These are phyloP conservation scores for Plasmodium gonderi DNA, from an alignment of 169 alveolate species.

Conservation along the genomic window DNA sequence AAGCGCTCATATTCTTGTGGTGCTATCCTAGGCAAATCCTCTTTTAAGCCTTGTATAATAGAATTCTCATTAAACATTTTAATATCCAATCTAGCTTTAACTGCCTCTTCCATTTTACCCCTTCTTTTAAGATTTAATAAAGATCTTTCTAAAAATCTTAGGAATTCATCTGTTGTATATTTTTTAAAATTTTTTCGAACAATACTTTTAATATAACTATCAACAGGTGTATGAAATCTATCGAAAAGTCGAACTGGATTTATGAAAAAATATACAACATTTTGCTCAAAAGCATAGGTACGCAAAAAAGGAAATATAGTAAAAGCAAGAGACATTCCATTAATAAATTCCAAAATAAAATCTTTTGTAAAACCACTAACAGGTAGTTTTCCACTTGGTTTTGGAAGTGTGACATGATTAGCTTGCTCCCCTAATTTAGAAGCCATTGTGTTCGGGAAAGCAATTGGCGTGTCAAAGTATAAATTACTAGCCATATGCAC, in stretches of 20 bases:
- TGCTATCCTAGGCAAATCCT: conserved; percentile 4
- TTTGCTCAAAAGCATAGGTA: conserved; percentile 8
- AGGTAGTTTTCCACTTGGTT: background rate
- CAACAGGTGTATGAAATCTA: conserved; percentile 10
- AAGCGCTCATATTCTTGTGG: conserved; percentile 22
- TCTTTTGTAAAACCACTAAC: background rate
- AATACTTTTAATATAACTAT: background rate
- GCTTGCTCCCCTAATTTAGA: conserved; percentile 5
- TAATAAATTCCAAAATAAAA: background rate
- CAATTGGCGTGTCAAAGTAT: background rate
- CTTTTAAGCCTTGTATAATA: background rate
- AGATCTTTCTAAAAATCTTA: background rate
- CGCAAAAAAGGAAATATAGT: background rate
- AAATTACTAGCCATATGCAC: background rate
- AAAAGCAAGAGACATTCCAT: background rate
- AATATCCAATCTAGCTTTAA: background rate
- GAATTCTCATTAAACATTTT: background rate
- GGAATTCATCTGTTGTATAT: conserved; percentile 4
- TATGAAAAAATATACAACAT: background rate
- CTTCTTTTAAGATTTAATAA: background rate
- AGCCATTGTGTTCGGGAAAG: background rate
- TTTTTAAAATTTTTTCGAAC: conserved; percentile 6
- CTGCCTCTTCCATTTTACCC: background rate
- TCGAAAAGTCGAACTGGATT: conserved; percentile 7
- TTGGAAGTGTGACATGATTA: background rate